A percentile compares a stretch with the other conserved stretches of the same genome.
These are phyloP conservation scores for Leptographium lundbergii DNA, from an alignment of 2,329 filamentous ascomycete species.

Conservation along the genomic window DNA sequence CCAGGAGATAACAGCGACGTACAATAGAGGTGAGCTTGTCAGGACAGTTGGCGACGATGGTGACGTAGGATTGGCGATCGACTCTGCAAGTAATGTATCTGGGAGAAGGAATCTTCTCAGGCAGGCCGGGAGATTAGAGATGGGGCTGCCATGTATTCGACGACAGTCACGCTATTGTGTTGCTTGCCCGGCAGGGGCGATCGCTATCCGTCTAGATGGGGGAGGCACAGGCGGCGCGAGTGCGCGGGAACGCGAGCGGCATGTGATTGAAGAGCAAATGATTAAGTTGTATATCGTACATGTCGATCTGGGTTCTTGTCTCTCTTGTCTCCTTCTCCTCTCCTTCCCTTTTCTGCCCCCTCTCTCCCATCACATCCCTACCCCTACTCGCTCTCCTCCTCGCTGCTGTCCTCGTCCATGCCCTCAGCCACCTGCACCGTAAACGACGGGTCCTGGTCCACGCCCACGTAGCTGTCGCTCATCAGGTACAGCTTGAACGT, in stretches of 20 bases:
- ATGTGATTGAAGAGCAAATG: not conserved
- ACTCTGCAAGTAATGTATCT: too few relatives aligned
- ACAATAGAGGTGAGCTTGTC: too few relatives aligned
- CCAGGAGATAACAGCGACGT: too few relatives aligned
- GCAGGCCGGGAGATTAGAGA: too few relatives aligned
- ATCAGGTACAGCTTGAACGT: constrained; percentile 87
- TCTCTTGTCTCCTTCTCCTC: not conserved
- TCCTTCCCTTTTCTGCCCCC: not conserved
- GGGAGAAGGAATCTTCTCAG: too few relatives aligned
- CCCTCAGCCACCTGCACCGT: constrained; percentile 76
- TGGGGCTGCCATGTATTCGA: not conserved
- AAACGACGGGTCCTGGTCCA: constrained; percentile 91
- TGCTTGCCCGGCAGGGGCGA: not conserved
- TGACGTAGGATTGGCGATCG: too few relatives aligned
- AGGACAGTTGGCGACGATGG: too few relatives aligned
- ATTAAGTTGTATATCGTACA: too few relatives aligned
- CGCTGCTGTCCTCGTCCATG: constrained; percentile 87
- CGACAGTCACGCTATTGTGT: not conserved
- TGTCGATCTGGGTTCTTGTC: not conserved
- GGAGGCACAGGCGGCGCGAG: not conserved
- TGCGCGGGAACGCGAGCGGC: not conserved
- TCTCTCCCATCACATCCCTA: not conserved
- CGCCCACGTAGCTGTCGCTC: constrained; percentile 92
- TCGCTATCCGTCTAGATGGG: not conserved
- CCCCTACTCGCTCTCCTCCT: constrained; percentile 1